These are phyloP conservation scores for Pythium aquatile DNA, from an alignment of 352 stramenopile genomes.

Conservation along the genomic window DNA sequence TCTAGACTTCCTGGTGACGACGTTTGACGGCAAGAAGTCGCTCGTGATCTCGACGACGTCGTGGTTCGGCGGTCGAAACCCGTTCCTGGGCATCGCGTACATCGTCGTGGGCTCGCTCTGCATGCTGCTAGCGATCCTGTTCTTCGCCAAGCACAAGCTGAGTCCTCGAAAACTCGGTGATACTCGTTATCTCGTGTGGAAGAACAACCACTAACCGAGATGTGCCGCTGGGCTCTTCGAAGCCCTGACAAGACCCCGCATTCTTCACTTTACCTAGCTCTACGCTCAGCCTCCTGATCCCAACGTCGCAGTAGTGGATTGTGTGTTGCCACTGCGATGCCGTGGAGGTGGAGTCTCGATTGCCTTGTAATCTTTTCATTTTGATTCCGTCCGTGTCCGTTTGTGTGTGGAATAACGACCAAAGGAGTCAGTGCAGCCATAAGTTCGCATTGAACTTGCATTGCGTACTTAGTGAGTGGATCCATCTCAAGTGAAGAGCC, in stretches of 20 bases:
- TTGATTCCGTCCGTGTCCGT: not conserved
- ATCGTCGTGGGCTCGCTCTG: conserved; percentile 95
- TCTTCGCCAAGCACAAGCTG: conserved; percentile 95
- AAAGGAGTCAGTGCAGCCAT: not conserved
- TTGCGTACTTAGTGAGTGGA: not conserved
- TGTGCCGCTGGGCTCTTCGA: too few species aligned
- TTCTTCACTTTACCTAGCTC: conserved; percentile 6
- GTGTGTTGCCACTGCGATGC: not conserved
- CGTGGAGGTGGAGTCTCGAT: conserved; percentile 2
- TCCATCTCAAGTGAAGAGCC: conserved; percentile 1
- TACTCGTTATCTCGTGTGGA: conserved; percentile 95
- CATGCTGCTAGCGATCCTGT: conserved; percentile 92
- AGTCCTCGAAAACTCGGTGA: conserved; percentile 94
- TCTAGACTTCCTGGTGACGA: conserved; percentile 94
- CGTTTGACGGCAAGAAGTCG: conserved; percentile 95
- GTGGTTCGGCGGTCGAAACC: conserved; percentile 96
- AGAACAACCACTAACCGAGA: conserved; percentile 89
- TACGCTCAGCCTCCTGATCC: not conserved
- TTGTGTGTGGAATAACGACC: not conserved
- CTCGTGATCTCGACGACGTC: conserved; percentile 96
- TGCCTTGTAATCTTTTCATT: conserved; percentile 6
- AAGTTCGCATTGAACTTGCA: not conserved
- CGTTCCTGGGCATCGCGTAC: conserved; percentile 95
- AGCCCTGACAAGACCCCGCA: not conserved
- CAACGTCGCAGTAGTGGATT: not conserved